These are phyloP conservation scores for Penicillium occitanis DNA, from an alignment of 2,329 filamentous ascomycete species.

Conservation along the genomic window DNA sequence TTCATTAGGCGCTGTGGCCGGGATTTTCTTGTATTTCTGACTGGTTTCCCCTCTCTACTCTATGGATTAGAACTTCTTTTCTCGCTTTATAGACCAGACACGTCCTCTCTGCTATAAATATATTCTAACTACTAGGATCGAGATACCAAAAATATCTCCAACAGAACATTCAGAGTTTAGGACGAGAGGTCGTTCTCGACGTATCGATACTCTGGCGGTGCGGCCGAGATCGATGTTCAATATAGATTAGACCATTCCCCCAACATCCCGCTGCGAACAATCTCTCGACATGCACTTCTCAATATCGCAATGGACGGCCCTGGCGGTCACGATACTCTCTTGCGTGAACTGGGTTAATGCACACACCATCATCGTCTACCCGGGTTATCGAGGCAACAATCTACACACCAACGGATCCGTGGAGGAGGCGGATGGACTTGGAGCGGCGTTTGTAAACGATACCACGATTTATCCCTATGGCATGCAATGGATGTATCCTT, in stretches of 20 bases:
- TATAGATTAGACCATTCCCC: background rate
- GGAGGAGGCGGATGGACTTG: conserved; percentile 47
- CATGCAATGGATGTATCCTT: conserved; percentile 95
- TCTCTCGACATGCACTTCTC: conserved; percentile 18
- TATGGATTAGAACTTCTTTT: background rate
- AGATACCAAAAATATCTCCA: background rate
- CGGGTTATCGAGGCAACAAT: conserved; percentile 84
- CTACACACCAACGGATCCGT: conserved; percentile 70
- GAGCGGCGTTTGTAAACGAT: conserved; percentile 47
- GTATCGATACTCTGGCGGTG: background rate
- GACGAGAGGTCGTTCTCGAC: conserved; percentile 1
- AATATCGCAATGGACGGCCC: conserved; percentile 20
- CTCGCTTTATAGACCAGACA: conserved; percentile 4
- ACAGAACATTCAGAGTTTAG: background rate
- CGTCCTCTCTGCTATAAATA: conserved; percentile 3
- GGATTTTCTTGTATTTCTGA: conserved; percentile 11
- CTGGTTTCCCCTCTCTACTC: conserved; percentile 1
- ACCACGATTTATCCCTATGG: conserved; percentile 69
- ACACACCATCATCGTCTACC: conserved; percentile 82
- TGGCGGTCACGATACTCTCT: conserved; percentile 17
- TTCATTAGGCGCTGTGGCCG: background rate
- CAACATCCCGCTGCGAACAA: background rate
- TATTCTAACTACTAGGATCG: background rate
- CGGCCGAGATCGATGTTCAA: conserved; percentile 5
- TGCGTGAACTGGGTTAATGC: conserved; percentile 44